Evolutionary conservation across 1,284 basidiomycete genomes (phyloP).

Genomic region (Phylloboletellus chloephorus): DNA sequence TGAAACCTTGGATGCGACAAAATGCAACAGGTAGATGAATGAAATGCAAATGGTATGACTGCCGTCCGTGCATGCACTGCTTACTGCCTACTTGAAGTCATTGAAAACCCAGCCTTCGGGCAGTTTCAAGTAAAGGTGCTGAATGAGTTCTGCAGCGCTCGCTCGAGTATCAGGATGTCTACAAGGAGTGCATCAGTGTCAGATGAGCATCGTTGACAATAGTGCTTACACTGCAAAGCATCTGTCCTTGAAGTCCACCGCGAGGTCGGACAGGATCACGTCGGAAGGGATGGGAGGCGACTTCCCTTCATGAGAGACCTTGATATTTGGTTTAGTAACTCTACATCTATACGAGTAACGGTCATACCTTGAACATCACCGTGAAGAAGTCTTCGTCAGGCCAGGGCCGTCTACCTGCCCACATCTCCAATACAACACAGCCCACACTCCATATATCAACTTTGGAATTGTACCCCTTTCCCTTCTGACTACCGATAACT

Average conservation of each 20-base stretch:
- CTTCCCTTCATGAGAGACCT: constrained; percentile 78
- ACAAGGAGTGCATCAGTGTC: constrained; percentile 11
- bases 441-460: constrained; percentile 98
- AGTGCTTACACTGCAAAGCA: constrained; percentile 83
- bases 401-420: constrained; percentile 94
- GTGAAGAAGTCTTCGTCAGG: constrained; percentile 82
- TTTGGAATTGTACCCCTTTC: constrained; percentile 88
- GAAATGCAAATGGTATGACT: constrained; percentile 21
- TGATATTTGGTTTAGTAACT: constrained; percentile 8
- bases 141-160: constrained; percentile 74
- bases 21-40: constrained; percentile 24
- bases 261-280: constrained; percentile 68
- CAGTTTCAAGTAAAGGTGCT: constrained; percentile 79
- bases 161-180: constrained; percentile 87
- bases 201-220: neutral
- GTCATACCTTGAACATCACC: constrained; percentile 85
- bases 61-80: constrained; percentile 15
- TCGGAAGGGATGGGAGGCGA: constrained; percentile 88
- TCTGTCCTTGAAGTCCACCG: constrained; percentile 81
- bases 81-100: constrained; percentile 40
- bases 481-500: constrained; percentile 77
- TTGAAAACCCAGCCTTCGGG: constrained; percentile 76
- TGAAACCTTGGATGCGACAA: constrained; percentile 20
- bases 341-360: neutral
- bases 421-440: constrained; percentile 98